A percentile compares a stretch with the other conserved stretches of the same genome.
Evolutionary conservation across 345 rosid genomes (phyloP).

Genomic region (Melastoma malabathricum): DNA sequence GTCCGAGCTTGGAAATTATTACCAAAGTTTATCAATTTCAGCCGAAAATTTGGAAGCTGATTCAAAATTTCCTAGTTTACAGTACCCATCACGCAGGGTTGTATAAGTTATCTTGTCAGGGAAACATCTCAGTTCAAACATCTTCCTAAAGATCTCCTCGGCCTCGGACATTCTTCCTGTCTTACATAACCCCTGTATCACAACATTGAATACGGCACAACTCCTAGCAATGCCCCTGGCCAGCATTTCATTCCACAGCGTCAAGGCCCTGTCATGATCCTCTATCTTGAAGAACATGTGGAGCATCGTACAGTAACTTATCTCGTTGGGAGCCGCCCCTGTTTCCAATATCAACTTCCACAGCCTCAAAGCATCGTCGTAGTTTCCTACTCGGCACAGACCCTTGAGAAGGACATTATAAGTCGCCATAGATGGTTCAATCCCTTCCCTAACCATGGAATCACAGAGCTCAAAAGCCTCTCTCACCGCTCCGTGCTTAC

Average conservation of each 20-base stretch:
- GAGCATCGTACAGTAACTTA: constrained; percentile 59
- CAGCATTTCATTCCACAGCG: constrained; percentile 53
- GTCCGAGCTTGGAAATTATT: not conserved
- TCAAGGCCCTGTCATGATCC: constrained; percentile 40
- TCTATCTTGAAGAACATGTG: constrained; percentile 59
- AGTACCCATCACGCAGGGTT: constrained; percentile 60
- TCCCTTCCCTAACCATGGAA: constrained; percentile 31
- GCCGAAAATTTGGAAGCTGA: constrained; percentile 51
- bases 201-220: constrained; percentile 44
- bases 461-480: constrained; percentile 57
- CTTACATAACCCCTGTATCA: constrained; percentile 67
- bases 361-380: constrained; percentile 40
- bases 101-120: constrained; percentile 65
- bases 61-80: constrained; percentile 51
- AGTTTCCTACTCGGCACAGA: constrained; percentile 33
- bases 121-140: constrained; percentile 40
- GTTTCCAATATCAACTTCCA: constrained; percentile 54
- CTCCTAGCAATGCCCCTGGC: constrained; percentile 47
- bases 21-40: no score
- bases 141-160: constrained; percentile 38
- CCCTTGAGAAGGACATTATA: constrained; percentile 83
- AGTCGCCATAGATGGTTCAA: constrained; percentile 39
- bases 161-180: constrained; percentile 59
- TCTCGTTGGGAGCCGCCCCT: constrained; percentile 37
- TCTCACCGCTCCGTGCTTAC: constrained; percentile 32